A percentile compares a stretch with the other conserved stretches of the same genome.
Conservation (phyloP, 345 rosid species). For the Salix brachista region DNA sequence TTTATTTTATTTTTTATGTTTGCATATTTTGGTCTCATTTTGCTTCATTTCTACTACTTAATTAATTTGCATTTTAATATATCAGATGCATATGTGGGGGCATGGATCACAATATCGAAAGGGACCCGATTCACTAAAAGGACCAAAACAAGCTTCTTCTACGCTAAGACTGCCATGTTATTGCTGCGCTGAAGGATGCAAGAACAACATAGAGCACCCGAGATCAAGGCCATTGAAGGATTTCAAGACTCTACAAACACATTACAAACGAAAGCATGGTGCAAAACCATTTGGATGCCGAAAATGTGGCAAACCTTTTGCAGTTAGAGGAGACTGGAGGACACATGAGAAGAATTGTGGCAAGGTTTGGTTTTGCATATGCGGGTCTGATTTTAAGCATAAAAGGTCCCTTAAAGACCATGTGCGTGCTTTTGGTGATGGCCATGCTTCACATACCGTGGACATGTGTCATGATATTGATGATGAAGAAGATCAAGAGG, state of each 20-base stretch:
- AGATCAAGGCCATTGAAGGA: slow-evolving; percentile 28
- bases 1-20: background rate
- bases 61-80: background rate
- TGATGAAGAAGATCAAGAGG: background rate
- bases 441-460: slow-evolving; percentile 18
- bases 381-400: slow-evolving; percentile 29
- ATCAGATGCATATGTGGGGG: slow-evolving; percentile 33
- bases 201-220: slow-evolving; percentile 26
- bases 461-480: background rate
- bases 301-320: slow-evolving; percentile 20
- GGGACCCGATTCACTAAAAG: slow-evolving; percentile 18
- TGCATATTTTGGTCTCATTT: background rate
- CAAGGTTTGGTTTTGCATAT: slow-evolving; percentile 25
- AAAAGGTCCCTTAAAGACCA: slow-evolving; percentile 28
- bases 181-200: slow-evolving; percentile 26
- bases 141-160: slow-evolving; percentile 17
- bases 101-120: slow-evolving; percentile 24
- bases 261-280: slow-evolving; percentile 22
- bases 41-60: background rate
- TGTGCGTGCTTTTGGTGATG: slow-evolving; percentile 21
- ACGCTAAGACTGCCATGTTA: slow-evolving; percentile 20
- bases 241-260: slow-evolving; percentile 23
- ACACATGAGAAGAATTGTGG: slow-evolving; percentile 29
- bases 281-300: slow-evolving; percentile 20
- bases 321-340: slow-evolving; percentile 26